Conservation (phyloP, 2,329 filamentous ascomycete species). For the Pseudopyricularia cyperi region DNA sequence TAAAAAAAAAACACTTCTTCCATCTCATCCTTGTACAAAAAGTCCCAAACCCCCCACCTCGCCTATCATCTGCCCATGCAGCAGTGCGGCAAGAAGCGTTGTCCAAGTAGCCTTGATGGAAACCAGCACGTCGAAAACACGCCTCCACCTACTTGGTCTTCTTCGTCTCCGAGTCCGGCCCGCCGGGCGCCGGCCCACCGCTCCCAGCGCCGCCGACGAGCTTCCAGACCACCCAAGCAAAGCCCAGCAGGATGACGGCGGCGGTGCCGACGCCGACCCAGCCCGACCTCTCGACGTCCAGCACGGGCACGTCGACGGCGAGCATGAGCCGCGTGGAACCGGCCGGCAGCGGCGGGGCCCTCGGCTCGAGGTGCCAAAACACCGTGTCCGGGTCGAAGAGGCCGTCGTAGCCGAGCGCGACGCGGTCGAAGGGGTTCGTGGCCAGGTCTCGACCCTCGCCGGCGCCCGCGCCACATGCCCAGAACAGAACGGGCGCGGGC, state of each 20-base stretch:
- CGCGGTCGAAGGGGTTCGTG: slow-evolving; percentile 72
- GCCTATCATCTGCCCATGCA: no score
- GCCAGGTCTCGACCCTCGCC: slow-evolving; percentile 53
- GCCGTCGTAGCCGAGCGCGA: slow-evolving; percentile 74
- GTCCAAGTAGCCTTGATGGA: no score
- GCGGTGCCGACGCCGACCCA: slow-evolving; percentile 45
- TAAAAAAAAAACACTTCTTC: no score
- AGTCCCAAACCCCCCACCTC: no score
- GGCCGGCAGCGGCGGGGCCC: slow-evolving; percentile 6
- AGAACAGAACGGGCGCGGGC: slow-evolving; percentile 77
- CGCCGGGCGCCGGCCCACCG: slow-evolving; percentile 4
- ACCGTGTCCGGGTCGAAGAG: slow-evolving; percentile 64
- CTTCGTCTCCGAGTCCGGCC: slow-evolving; percentile 10
- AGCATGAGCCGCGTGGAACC: slow-evolving; percentile 30
- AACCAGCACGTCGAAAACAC: no score
- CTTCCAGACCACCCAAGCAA: slow-evolving; percentile 57
- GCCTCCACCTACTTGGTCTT: not conserved
- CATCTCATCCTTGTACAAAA: no score
- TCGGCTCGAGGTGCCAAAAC: slow-evolving; percentile 66
- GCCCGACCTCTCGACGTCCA: slow-evolving; percentile 36
- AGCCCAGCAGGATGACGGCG: slow-evolving; percentile 46
- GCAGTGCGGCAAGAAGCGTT: no score
- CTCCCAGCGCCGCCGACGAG: slow-evolving; percentile 21
- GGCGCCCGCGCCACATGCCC: slow-evolving; percentile 53
- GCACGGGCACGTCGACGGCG: slow-evolving; percentile 49